Evolutionary conservation across 805 yeast species (phyloP).

Genomic region (Myxozyma mucilagina): DNA sequence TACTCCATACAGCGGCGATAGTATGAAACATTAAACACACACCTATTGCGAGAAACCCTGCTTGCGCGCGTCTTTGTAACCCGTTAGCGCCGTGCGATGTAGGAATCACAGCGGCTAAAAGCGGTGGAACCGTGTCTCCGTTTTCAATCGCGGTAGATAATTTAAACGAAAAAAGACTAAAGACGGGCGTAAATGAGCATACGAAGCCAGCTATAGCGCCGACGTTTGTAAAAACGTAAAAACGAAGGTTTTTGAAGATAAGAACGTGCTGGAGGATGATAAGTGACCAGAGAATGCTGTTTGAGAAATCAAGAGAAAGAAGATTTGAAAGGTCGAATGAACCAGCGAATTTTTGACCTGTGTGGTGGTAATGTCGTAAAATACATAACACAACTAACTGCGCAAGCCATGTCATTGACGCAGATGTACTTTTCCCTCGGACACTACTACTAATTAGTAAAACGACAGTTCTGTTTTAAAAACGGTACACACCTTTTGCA

Average conservation of each 20-base stretch:
- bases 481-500: not conserved
- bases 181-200: slow-evolving; percentile 48
- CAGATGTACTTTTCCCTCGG: not conserved
- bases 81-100: slow-evolving; percentile 1
- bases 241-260: slow-evolving; percentile 35
- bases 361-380: slow-evolving; percentile 79
- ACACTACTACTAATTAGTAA: not conserved
- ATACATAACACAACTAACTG: slow-evolving; percentile 50
- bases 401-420: slow-evolving; percentile 31
- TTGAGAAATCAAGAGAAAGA: slow-evolving; percentile 38
- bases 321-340: slow-evolving; percentile 51
- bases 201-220: slow-evolving; percentile 47
- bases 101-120: slow-evolving; percentile 5
- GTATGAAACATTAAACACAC: slow-evolving; percentile 18
- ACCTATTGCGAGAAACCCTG: slow-evolving; percentile 36
- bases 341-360: slow-evolving; percentile 66
- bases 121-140: slow-evolving; percentile 54
- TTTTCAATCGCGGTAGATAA: slow-evolving; percentile 53
- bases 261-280: slow-evolving; percentile 46
- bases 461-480: too few relatives aligned
- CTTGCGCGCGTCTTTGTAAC: slow-evolving; percentile 35
- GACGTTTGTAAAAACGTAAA: slow-evolving; percentile 35
- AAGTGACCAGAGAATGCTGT: slow-evolving; percentile 50
- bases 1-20: slow-evolving; percentile 15
- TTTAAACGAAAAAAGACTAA: slow-evolving; percentile 56